These are phyloP conservation scores for Sclerotinia spermophila DNA, from an alignment of 2,329 filamentous ascomycete genomes.

Conservation along the genomic window DNA sequence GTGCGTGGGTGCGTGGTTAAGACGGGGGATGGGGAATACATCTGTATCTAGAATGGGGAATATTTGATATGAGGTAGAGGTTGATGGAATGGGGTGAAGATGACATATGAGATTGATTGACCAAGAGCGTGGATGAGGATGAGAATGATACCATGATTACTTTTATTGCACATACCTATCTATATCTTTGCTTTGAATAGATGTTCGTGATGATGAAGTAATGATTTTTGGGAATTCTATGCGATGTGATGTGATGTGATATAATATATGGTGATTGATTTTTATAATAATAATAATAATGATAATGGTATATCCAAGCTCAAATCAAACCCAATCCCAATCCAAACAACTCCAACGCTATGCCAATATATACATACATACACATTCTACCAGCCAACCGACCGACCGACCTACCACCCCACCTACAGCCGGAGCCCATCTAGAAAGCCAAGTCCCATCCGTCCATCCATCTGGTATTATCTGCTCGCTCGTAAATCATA, in stretches of 20 bases:
- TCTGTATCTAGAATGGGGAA: slow-evolving; percentile 9
- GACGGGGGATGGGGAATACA: not conserved
- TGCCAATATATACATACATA: not conserved
- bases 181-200: not conserved
- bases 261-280: not conserved
- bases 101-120: not conserved
- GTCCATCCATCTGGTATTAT: not conserved
- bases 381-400: not conserved
- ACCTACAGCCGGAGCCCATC: too few relatives aligned
- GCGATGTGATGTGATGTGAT: not conserved
- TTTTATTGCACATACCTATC: not conserved
- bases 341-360: slow-evolving; percentile 5
- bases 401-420: not conserved
- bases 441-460: too few relatives aligned
- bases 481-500: not conserved
- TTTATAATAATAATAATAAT: not conserved
- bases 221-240: too few relatives aligned
- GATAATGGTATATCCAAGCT: not conserved
- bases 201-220: not conserved
- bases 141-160: slow-evolving; percentile 4
- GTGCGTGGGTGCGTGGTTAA: not conserved
- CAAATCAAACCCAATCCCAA: not conserved
- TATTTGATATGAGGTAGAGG: not conserved
- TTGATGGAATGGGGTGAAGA: not conserved
- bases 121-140: not conserved